These are phyloP conservation scores for Rosa lucieae DNA, from an alignment of 306 rosid species.

Conservation along the genomic window DNA sequence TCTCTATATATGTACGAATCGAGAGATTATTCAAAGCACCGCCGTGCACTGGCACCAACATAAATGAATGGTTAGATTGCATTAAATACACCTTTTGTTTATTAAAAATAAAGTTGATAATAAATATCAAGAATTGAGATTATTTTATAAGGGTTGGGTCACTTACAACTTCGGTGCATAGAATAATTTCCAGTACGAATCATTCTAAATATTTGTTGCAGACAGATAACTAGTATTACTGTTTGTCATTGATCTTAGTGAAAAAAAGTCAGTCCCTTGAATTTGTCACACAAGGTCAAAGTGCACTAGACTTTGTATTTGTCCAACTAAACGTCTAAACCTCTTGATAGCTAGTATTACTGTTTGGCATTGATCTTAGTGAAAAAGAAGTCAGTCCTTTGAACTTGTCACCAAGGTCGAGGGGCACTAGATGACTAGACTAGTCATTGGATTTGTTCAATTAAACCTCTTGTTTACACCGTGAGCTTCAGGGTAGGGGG, in stretches of 20 bases:
- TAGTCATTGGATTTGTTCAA: neutral
- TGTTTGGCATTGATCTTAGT: neutral
- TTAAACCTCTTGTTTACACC: neutral
- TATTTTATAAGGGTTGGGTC: too few relatives aligned
- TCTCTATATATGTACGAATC: too few relatives aligned
- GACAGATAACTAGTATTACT: too few relatives aligned
- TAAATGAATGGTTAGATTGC: too few relatives aligned
- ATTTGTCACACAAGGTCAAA: neutral
- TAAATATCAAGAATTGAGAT: too few relatives aligned
- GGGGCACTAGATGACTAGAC: neutral
- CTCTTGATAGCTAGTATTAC: neutral
- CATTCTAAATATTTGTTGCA: neutral
- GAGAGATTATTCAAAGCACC: too few relatives aligned
- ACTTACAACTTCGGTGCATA: too few relatives aligned
- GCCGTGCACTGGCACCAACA: too few relatives aligned
- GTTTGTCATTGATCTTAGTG: neutral
- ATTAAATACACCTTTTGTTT: too few relatives aligned
- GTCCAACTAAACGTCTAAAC: neutral
- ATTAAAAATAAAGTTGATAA: too few relatives aligned
- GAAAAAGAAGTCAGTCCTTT: neutral
- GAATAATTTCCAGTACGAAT: too few relatives aligned
- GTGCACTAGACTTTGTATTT: neutral
- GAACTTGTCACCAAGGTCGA: neutral
- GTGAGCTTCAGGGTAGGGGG: neutral
- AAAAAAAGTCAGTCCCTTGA: neutral